Evolutionary conservation across 2,329 filamentous ascomycete species (phyloP).

Genomic region (Ceratocystis colombiana): DNA sequence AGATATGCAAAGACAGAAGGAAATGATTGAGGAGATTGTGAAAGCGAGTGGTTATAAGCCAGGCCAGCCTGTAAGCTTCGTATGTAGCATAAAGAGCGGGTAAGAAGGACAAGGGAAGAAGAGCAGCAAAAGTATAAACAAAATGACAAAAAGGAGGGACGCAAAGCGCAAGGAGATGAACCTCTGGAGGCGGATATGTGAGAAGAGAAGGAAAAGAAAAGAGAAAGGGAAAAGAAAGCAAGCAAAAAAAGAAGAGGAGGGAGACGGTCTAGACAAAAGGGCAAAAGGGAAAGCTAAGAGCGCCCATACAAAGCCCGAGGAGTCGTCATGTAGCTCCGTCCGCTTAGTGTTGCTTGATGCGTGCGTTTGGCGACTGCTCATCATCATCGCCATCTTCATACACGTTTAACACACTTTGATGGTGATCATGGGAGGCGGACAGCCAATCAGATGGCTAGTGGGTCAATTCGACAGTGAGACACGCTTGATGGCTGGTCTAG

Average conservation of each 20-base stretch:
- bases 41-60: constrained; percentile 24
- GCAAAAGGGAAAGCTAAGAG: neutral
- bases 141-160: neutral
- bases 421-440: neutral
- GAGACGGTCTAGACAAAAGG: neutral
- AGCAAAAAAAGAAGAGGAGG: neutral
- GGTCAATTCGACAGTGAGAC: too few relatives aligned
- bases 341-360: too few relatives aligned
- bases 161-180: neutral
- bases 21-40: constrained; percentile 25
- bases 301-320: neutral
- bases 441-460: too few relatives aligned
- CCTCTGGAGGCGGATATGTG: neutral
- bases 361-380: too few relatives aligned
- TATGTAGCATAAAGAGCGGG: constrained; percentile 4
- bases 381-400: constrained; percentile 5
- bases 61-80: constrained; percentile 22
- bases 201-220: neutral
- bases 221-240: neutral
- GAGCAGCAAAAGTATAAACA: neutral
- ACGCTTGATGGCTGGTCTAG: too few relatives aligned
- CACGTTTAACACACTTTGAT: constrained; percentile 7
- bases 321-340: too few relatives aligned
- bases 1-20: constrained; percentile 26
- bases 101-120: neutral